A percentile compares a stretch with the other conserved stretches of the same genome.
Conservation (phyloP, 2,329 filamentous ascomycete genomes). For the Myrmaecium sp. region DNA sequence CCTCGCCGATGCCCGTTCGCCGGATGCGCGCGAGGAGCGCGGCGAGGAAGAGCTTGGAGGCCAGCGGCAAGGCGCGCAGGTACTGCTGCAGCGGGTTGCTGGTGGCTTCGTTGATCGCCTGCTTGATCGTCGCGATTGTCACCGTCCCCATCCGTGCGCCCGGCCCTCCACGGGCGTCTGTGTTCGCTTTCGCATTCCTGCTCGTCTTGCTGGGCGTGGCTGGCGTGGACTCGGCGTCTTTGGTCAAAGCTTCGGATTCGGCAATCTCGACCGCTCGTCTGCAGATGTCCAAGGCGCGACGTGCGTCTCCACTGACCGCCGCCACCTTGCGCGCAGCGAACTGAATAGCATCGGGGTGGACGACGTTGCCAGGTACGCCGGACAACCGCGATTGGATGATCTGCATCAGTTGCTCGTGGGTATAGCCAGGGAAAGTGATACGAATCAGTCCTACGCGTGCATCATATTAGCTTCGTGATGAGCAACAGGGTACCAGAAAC, state of each 20-base stretch:
- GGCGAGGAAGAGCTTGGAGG: conserved; percentile 70
- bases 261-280: conserved; percentile 87
- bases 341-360: conserved; percentile 84
- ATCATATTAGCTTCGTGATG: too few species aligned
- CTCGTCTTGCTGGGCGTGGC: conserved; percentile 45
- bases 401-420: conserved; percentile 89
- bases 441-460: conserved; percentile 52
- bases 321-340: conserved; percentile 95
- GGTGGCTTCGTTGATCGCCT: conserved; percentile 88
- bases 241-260: conserved; percentile 46
- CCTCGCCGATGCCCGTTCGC: conserved; percentile 72
- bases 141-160: conserved; percentile 40
- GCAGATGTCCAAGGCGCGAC: conserved; percentile 87
- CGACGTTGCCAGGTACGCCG: conserved; percentile 74
- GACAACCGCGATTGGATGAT: conserved; percentile 91
- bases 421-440: conserved; percentile 95
- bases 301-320: conserved; percentile 84
- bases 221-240: conserved; percentile 25
- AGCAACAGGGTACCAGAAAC: too few species aligned
- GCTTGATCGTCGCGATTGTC: conserved; percentile 83
- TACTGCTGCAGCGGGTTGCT: conserved; percentile 84
- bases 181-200: too few species aligned
- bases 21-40: conserved; percentile 65
- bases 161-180: too few species aligned
- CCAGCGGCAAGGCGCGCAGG: conserved; percentile 63